Evolutionary conservation across 257 asterid species (phyloP), one percentile per base, ranked within the genome.

Genomic region (Dorcoceras hygrometricum): DNA sequence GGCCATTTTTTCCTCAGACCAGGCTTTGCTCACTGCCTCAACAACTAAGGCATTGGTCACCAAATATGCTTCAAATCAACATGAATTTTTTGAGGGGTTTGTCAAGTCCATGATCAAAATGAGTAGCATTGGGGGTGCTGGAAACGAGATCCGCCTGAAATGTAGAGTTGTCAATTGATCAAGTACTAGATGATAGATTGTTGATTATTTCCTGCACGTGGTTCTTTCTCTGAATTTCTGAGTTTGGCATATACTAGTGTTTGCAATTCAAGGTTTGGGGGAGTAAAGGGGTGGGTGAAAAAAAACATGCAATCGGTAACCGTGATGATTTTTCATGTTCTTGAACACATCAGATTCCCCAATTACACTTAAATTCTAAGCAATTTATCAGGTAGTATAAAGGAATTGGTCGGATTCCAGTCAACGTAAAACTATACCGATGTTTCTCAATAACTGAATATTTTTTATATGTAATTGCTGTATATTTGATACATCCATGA

Each of bases 91-190:
- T 50, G 73, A 75, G 48, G 92, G 87, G 0, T 91, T 91, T 73
- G 82, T 51, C 0, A 77, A 75, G 71, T 89, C 98, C 0, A 91
- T 91, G 96, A 82, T 89, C 86, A 87, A 80, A 72, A 89, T 91
- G 95, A 86, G 96, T 73, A 77, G 87, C 73, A 86, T 91, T 11
- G 65, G 16, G 57, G 86, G 91, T 29, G 79, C 60, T 14, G 91
- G 90, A 8, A 78, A 76, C 75, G 95, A 89, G 76, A 73, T 87
- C 36, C 76, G 97, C 50, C 59, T 59, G 19, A 70, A 87, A 51
- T 90, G 95, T 51, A 73, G 88, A 74, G 73, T 77, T 67, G 83
- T 71, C 67, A 87, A 72, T 75, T 36, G 34, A 67, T 67, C 63
- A 20, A 14, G 51, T 14, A 12, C 19, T 36, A 10, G 18, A 36